A percentile compares a stretch with the other conserved stretches of the same genome.
phyloP scores from a whole-genome alignment of 164 flowering plant genomes.

The Kalanchoe fedtschenkoi region DNA sequence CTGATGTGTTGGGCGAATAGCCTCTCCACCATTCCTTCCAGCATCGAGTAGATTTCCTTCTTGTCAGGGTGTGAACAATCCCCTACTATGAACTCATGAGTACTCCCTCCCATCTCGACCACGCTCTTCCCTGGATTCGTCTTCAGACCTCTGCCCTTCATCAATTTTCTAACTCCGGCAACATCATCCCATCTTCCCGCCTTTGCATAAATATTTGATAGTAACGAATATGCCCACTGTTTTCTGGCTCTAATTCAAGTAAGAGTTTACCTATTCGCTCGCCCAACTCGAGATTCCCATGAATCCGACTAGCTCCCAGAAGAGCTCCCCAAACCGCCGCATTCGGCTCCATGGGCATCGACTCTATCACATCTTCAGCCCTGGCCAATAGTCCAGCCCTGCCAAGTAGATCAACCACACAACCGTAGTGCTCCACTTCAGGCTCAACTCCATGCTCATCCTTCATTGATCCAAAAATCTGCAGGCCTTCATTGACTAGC shows the following conservation, averaged over 20 bases:
- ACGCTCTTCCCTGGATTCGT: slow-evolving; percentile 28
- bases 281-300: slow-evolving; percentile 26
- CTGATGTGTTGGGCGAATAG: slow-evolving; percentile 21
- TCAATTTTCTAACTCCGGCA: slow-evolving; percentile 20
- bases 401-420: slow-evolving; percentile 35
- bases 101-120: slow-evolving; percentile 23
- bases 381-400: slow-evolving; percentile 28
- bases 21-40: slow-evolving; percentile 24
- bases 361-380: slow-evolving; percentile 22
- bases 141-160: slow-evolving; percentile 29
- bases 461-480: slow-evolving; percentile 21
- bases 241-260: slow-evolving; percentile 29
- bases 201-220: slow-evolving; percentile 30
- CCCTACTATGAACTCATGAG: slow-evolving; percentile 26
- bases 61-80: slow-evolving; percentile 25
- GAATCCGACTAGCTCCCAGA: slow-evolving; percentile 30
- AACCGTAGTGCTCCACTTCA: slow-evolving; percentile 30
- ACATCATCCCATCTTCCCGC: slow-evolving; percentile 39
- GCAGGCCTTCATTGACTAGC: slow-evolving; percentile 23
- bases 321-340: slow-evolving; percentile 38
- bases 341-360: slow-evolving; percentile 30
- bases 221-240: slow-evolving; percentile 26
- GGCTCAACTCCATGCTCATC: slow-evolving; percentile 18
- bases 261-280: slow-evolving; percentile 25
- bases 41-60: slow-evolving; percentile 19